Percentiles rank a stretch among this genome's conserved stretches.
These are phyloP conservation scores for Pycnococcus provasolii DNA, from an alignment of 139 green algal species.

Conservation along the genomic window DNA sequence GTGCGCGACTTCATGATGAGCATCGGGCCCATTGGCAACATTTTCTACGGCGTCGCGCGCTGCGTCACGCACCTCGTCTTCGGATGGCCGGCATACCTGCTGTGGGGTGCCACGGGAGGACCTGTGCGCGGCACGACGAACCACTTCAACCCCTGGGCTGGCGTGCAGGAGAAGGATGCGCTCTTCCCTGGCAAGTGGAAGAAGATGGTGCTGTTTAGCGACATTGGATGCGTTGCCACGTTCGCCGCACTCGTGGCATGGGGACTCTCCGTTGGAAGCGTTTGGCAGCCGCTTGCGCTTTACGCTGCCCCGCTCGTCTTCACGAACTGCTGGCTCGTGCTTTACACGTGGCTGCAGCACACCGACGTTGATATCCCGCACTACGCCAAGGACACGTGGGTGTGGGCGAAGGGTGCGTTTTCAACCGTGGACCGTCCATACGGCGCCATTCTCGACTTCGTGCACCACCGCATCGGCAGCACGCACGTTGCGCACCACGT, in stretches of 20 bases:
- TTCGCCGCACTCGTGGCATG: constrained; percentile 10
- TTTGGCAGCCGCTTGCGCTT: constrained; percentile 7
- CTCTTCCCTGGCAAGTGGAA: constrained; percentile 29
- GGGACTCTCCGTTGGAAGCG: not conserved
- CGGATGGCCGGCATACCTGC: constrained; percentile 33
- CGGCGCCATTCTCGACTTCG: constrained; percentile 29
- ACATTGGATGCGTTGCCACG: constrained; percentile 20
- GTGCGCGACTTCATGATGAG: not conserved
- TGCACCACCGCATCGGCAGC: constrained; percentile 34
- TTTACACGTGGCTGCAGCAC: constrained; percentile 38
- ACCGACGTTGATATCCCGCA: constrained; percentile 32
- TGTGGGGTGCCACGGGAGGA: constrained; percentile 28
- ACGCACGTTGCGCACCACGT: constrained; percentile 37
- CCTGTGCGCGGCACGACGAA: constrained; percentile 28
- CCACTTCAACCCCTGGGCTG: constrained; percentile 26
- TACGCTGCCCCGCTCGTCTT: constrained; percentile 29
- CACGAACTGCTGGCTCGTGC: constrained; percentile 34
- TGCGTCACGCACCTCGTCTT: constrained; percentile 29
- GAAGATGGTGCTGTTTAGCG: constrained; percentile 27
- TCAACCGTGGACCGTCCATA: constrained; percentile 33
- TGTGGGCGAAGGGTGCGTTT: constrained; percentile 31
- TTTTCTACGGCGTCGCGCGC: constrained; percentile 17
- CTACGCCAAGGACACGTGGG: constrained; percentile 23
- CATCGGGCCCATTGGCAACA: constrained; percentile 1
- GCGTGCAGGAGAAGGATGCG: not conserved